Evolutionary conservation across 139 green algal genomes (phyloP).

Genomic region (Deuterostichococcus epilithicus): DNA sequence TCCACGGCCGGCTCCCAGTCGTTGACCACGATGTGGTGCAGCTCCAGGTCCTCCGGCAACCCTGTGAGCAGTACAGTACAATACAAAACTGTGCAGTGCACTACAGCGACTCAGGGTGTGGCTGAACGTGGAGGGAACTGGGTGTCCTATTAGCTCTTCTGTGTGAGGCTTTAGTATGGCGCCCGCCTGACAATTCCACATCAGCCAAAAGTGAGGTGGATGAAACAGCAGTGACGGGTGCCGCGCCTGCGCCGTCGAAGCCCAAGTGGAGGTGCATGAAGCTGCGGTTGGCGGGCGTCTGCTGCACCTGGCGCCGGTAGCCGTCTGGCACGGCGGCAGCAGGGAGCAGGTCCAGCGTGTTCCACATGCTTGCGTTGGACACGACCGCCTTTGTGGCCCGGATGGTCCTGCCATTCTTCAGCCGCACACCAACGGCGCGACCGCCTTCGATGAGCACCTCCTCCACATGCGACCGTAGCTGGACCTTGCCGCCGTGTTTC

Average conservation of each 20-base stretch:
- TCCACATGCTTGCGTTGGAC: conserved; percentile 78
- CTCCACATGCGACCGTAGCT: conserved; percentile 80
- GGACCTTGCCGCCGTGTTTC: conserved; percentile 79
- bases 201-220: too few relatives aligned
- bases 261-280: conserved; percentile 99
- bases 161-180: too few relatives aligned
- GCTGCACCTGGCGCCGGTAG: conserved; percentile 22
- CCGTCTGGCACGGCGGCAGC: conserved; percentile 31
- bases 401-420: conserved; percentile 44
- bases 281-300: conserved; percentile 65
- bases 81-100: too few relatives aligned
- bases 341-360: conserved; percentile 83
- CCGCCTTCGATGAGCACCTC: conserved; percentile 60
- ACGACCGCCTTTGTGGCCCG: conserved; percentile 55
- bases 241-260: conserved; percentile 69
- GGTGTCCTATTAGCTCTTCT: too few relatives aligned
- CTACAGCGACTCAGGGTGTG: too few relatives aligned
- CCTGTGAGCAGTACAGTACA: conserved; percentile 24
- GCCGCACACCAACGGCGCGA: conserved; percentile 47
- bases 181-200: too few relatives aligned
- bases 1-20: conserved; percentile 78
- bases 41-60: conserved; percentile 60
- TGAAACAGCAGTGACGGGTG: not conserved
- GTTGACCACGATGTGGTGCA: conserved; percentile 98
- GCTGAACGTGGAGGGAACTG: too few relatives aligned